Evolutionary conservation across 208 protist species (phyloP).

Genomic region (Trypanosoma congolense): DNA sequence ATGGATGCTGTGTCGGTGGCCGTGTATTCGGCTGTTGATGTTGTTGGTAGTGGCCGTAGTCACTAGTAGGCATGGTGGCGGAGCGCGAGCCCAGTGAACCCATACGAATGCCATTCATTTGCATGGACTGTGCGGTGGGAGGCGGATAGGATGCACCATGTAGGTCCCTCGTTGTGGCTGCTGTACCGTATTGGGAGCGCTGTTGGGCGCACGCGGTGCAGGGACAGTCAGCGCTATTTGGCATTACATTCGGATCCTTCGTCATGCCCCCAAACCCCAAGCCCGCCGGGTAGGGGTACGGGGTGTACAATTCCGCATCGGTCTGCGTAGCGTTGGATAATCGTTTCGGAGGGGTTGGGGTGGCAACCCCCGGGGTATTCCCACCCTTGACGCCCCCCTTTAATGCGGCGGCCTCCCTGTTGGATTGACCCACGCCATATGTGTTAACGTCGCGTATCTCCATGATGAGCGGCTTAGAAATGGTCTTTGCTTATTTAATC

Average conservation of each 20-base stretch:
- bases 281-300: background rate
- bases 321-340: background rate
- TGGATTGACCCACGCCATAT: background rate
- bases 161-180: background rate
- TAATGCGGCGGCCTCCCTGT: background rate
- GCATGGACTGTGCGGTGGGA: background rate
- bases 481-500: slow-evolving; percentile 1
- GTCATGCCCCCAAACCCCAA: background rate
- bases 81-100: background rate
- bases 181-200: background rate
- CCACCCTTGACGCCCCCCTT: background rate
- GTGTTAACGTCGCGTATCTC: slow-evolving; percentile 37
- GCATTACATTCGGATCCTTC: slow-evolving; percentile 1
- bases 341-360: background rate
- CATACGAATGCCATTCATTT: background rate
- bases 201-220: slow-evolving; percentile 39
- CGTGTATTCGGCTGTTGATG: background rate
- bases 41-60: background rate
- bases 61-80: slow-evolving; percentile 1
- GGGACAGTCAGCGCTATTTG: slow-evolving; percentile 35
- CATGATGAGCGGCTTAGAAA: slow-evolving; percentile 17
- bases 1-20: background rate
- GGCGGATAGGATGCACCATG: background rate
- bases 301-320: slow-evolving; percentile 6
- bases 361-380: background rate